A percentile compares a stretch with the other conserved stretches of the same genome.
phyloP scores from a whole-genome alignment of 2,329 filamentous ascomycete species.

The Fusarium clavum region DNA sequence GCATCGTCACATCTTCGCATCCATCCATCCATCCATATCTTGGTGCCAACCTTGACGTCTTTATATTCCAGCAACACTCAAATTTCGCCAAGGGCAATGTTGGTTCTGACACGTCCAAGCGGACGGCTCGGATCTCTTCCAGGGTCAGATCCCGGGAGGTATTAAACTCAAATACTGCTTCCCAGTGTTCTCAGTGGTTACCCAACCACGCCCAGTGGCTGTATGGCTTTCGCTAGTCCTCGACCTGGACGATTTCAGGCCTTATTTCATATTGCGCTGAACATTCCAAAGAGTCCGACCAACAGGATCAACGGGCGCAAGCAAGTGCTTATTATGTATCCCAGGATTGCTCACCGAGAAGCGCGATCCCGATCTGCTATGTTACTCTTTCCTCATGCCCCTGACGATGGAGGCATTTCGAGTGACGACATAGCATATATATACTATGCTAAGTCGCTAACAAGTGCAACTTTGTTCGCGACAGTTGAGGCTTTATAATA shows the following conservation, averaged over 20 bases:
- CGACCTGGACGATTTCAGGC: neutral
- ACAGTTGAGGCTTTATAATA: slow-evolving; percentile 5
- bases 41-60: neutral
- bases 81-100: neutral
- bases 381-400: neutral
- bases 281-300: slow-evolving; percentile 18
- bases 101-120: slow-evolving; percentile 7
- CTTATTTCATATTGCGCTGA: slow-evolving; percentile 5
- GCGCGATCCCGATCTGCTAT: neutral
- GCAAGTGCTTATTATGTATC: slow-evolving; percentile 26
- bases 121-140: neutral
- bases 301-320: neutral
- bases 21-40: neutral
- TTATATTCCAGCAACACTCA: neutral
- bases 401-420: neutral
- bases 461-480: neutral
- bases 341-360: neutral
- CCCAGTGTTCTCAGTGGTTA: slow-evolving; percentile 17
- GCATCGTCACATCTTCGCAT: neutral
- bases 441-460: neutral
- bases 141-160: slow-evolving; percentile 7
- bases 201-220: slow-evolving; percentile 13
- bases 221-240: slow-evolving; percentile 28
- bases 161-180: slow-evolving; percentile 6
- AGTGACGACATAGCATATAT: neutral